Base-by-base conservation (phyloP, 1,284 basidiomycete genomes). In the Sporisorium graminicola region DNA sequence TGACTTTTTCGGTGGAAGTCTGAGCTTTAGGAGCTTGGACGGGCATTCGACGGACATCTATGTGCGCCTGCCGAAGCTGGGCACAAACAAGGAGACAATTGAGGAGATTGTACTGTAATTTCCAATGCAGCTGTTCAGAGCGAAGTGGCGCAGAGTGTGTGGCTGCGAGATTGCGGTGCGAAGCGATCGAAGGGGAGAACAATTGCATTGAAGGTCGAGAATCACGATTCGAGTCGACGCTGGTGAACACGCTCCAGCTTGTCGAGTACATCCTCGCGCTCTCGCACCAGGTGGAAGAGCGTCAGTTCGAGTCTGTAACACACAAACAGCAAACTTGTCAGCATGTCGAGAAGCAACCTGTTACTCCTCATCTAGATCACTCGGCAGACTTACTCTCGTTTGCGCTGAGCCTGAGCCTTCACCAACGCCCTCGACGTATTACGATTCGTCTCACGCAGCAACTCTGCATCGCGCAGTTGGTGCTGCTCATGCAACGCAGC, bases 11-110 rank as follows among this genome's bases (percentile, higher is more conserved):
- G 93, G 93, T 29, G 93, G 93, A 2, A 92, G 91, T 4, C 83
- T 94, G 51, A 91, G 93, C 70, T 86, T 94, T n/a, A 89, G 93
- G 16, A 92, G 92, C 24, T 81, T 94, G 80, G 92, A 94, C 81
- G 92, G 93, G 0, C 74, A 69, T 51, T 61, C 58, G 13, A 69
- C 65, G 24, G 70, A 67, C 51, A 65, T 74, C 44, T 71, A 68
- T 42, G 65, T 94, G 52, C 89, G 92, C 24, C 87, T 94, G 53
- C 93, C 93, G 3, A 94, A 91, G 86, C 87, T 94, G 81, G 93
- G 93, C 42, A 94, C 92, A 18, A 93, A 92, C 85, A 85, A 93
- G 73, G 93, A 94, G 86, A 91, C 68, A 2, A 80, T 80, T 40
- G 75, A 77, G 26, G 78, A 80, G 27, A 77, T 80, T 40, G 78